phyloP scores from a whole-genome alignment of 331 rosid species.

The Malus hybrid region DNA sequence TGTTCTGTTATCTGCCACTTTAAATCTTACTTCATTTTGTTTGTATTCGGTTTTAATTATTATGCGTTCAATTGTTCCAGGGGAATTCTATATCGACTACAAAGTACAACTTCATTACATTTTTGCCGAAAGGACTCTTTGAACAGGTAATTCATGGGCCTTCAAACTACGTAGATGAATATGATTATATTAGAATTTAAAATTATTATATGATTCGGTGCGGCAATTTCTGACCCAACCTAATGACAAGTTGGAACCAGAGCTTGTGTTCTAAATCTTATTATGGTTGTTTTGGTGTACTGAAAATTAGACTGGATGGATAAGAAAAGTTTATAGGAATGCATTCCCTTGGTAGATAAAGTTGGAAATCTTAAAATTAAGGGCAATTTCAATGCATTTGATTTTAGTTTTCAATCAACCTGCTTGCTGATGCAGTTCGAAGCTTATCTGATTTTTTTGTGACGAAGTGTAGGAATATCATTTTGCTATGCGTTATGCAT shows the following conservation, averaged over 20 bases:
- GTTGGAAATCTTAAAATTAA: neutral
- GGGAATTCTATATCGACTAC: slow-evolving; percentile 25
- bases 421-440: no score
- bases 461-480: no score
- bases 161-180: slow-evolving; percentile 5
- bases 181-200: neutral
- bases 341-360: neutral
- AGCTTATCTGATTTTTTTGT: no score
- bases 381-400: neutral
- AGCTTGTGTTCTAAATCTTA: neutral
- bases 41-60: slow-evolving; percentile 16
- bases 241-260: neutral
- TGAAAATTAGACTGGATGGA: neutral
- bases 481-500: no score
- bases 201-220: neutral
- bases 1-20: slow-evolving; percentile 10
- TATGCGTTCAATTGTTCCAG: slow-evolving; percentile 38
- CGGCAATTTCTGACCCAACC: neutral
- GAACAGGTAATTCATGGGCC: slow-evolving; percentile 69
- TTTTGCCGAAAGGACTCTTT: slow-evolving; percentile 86
- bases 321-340: neutral
- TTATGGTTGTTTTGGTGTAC: neutral
- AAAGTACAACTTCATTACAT: slow-evolving; percentile 77
- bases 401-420: no score
- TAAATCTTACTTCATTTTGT: slow-evolving; percentile 1